These are phyloP conservation scores for Cornus controversa DNA, from an alignment of 148 eudicot genomes.

Conservation along the genomic window DNA sequence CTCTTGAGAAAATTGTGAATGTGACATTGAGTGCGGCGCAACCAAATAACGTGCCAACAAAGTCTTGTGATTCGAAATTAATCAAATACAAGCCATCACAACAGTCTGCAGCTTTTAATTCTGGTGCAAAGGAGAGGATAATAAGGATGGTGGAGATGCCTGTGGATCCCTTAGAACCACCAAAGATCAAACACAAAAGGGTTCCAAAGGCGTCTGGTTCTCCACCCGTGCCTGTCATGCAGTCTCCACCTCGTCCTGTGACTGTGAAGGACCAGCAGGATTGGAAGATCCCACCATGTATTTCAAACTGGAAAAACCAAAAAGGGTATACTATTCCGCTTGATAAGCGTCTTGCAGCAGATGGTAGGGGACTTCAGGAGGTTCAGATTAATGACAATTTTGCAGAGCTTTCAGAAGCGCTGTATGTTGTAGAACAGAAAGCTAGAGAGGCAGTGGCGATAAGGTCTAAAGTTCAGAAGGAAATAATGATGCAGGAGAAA, in stretches of 20 bases:
- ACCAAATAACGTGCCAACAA: constrained; percentile 71
- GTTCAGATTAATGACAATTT: constrained; percentile 77
- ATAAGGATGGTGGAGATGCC: constrained; percentile 92
- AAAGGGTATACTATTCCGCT: constrained; percentile 88
- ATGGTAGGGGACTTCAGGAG: constrained; percentile 82
- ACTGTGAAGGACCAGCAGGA: constrained; percentile 90
- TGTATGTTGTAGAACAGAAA: constrained; percentile 77
- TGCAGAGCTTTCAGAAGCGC: constrained; percentile 73
- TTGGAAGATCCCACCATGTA: constrained; percentile 92
- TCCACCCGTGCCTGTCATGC: constrained; percentile 89
- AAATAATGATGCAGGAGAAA: too few relatives aligned
- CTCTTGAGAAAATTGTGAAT: too few relatives aligned
- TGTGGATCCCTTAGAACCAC: constrained; percentile 83
- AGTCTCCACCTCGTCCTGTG: constrained; percentile 87
- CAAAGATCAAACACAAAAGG: constrained; percentile 88
- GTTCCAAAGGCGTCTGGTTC: constrained; percentile 86
- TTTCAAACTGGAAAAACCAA: constrained; percentile 92
- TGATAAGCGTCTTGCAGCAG: too few relatives aligned
- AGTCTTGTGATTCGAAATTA: constrained; percentile 64
- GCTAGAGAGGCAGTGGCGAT: constrained; percentile 80
- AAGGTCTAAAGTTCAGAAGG: too few relatives aligned
- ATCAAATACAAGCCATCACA: constrained; percentile 83
- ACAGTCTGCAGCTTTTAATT: too few relatives aligned
- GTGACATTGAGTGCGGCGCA: constrained; percentile 85
- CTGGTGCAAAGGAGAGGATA: constrained; percentile 83